phyloP scores from a whole-genome alignment of 768 basidiomycete species.

The Pisolithus tinctorius region DNA sequence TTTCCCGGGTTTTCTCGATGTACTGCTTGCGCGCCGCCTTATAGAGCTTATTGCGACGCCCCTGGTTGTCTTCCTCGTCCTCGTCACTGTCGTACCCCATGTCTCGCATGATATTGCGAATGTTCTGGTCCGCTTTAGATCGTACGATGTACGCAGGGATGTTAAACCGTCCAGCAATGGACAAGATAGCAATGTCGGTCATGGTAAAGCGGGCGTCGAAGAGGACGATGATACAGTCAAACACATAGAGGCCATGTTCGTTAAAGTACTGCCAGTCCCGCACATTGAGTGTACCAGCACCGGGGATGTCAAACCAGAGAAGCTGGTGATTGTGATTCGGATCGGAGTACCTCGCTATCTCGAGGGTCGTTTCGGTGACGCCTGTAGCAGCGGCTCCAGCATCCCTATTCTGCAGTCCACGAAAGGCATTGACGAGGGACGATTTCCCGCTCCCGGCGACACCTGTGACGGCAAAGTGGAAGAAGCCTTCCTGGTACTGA shows the following conservation, averaged over 20 bases:
- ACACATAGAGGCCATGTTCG: slow-evolving; percentile 31
- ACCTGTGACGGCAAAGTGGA: slow-evolving; percentile 27
- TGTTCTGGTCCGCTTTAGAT: slow-evolving; percentile 31
- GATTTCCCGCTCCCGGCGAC: slow-evolving; percentile 26
- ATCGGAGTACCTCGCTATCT: slow-evolving; percentile 25
- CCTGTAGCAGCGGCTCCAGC: slow-evolving; percentile 24
- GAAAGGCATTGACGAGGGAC: slow-evolving; percentile 27
- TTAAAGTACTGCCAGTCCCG: slow-evolving; percentile 35
- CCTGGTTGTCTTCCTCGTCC: slow-evolving; percentile 2
- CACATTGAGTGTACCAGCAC: slow-evolving; percentile 30
- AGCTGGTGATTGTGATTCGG: slow-evolving; percentile 15
- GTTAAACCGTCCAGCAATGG: slow-evolving; percentile 25
- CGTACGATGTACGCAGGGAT: slow-evolving; percentile 32
- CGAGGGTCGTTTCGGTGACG: slow-evolving; percentile 27
- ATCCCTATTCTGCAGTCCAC: slow-evolving; percentile 21
- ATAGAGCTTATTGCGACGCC: slow-evolving; percentile 13
- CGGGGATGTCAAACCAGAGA: slow-evolving; percentile 34
- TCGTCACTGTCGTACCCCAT: slow-evolving; percentile 22
- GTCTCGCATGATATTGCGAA: slow-evolving; percentile 20
- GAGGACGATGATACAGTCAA: slow-evolving; percentile 30
- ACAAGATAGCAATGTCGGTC: slow-evolving; percentile 31
- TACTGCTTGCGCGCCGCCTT: slow-evolving; percentile 20
- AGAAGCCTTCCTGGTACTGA: slow-evolving; percentile 22
- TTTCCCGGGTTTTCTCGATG: slow-evolving; percentile 20
- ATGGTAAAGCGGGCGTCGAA: slow-evolving; percentile 30